Percentiles rank a stretch among this genome's conserved stretches.
phyloP scores from a whole-genome alignment of 1,139 yeast genomes.

The Taphrina sp. region DNA sequence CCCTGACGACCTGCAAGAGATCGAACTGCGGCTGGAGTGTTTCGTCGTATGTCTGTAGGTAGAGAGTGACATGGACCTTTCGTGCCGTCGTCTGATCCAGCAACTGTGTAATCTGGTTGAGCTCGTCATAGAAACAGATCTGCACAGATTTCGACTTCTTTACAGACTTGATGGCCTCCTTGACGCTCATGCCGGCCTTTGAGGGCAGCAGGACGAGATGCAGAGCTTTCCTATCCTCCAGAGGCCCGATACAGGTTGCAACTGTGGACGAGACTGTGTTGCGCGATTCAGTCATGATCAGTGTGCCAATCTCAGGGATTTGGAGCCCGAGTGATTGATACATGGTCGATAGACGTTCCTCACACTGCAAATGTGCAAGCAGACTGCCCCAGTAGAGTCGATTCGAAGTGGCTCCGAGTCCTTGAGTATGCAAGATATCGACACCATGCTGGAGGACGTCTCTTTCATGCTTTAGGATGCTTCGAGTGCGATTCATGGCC shows the following conservation, averaged over 20 bases:
- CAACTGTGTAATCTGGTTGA: neutral
- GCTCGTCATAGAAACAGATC: neutral
- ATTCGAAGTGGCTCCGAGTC: slow-evolving; percentile 24
- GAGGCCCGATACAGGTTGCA: slow-evolving; percentile 24
- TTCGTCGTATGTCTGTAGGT: slow-evolving; percentile 1
- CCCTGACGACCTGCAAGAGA: neutral
- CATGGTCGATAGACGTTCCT: slow-evolving; percentile 6
- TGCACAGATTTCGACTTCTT: slow-evolving; percentile 7
- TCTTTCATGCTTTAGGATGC: neutral
- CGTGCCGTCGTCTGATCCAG: neutral
- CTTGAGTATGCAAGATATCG: slow-evolving; percentile 14
- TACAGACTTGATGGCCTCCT: slow-evolving; percentile 29
- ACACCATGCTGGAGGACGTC: slow-evolving; percentile 14
- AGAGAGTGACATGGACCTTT: slow-evolving; percentile 14
- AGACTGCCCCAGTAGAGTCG: slow-evolving; percentile 26
- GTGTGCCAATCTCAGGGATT: neutral
- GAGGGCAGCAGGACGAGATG: slow-evolving; percentile 21
- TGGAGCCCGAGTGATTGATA: slow-evolving; percentile 1
- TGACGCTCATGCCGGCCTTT: slow-evolving; percentile 1
- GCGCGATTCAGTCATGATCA: slow-evolving; percentile 30
- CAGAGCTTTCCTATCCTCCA: slow-evolving; percentile 8
- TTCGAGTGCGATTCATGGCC: neutral
- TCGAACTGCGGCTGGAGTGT: too few relatives aligned
- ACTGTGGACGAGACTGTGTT: slow-evolving; percentile 25
- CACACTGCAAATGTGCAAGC: slow-evolving; percentile 23